Evolutionary conservation across 2,329 filamentous ascomycete species (phyloP).

Genomic region (Pseudogymnoascus sp.): DNA sequence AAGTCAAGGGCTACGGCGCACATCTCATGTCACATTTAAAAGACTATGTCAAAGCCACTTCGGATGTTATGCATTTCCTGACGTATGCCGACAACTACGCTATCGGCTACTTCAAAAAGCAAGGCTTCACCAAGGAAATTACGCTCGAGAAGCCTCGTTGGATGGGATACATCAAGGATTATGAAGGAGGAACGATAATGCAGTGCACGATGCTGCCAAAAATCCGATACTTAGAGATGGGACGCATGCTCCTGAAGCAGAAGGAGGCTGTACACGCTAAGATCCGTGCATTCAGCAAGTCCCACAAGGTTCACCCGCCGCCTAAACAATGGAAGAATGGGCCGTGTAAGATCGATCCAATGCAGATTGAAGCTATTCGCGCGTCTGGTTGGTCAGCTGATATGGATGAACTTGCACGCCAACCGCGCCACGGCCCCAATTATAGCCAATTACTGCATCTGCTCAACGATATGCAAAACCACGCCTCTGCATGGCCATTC

Average conservation of each 20-base stretch:
- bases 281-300: slow-evolving; percentile 83
- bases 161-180: slow-evolving; percentile 99
- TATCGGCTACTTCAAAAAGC: slow-evolving; percentile 98
- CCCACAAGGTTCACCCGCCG: slow-evolving; percentile 77
- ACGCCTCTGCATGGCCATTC: slow-evolving; percentile 90
- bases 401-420: slow-evolving; percentile 94
- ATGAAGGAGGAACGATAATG: slow-evolving; percentile 98
- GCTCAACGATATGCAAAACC: slow-evolving; percentile 91
- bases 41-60: slow-evolving; percentile 95
- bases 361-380: slow-evolving; percentile 80
- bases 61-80: slow-evolving; percentile 95
- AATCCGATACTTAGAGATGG: slow-evolving; percentile 86
- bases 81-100: slow-evolving; percentile 99
- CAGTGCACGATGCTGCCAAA: slow-evolving; percentile 96
- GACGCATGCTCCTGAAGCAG: slow-evolving; percentile 92
- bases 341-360: slow-evolving; percentile 64
- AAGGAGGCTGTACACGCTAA: slow-evolving; percentile 94
- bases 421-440: slow-evolving; percentile 91
- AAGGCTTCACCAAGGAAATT: slow-evolving; percentile 98
- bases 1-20: slow-evolving; percentile 96
- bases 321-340: slow-evolving; percentile 80
- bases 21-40: slow-evolving; percentile 98
- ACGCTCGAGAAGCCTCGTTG: slow-evolving; percentile 81
- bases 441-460: slow-evolving; percentile 91
- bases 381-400: slow-evolving; percentile 91